These are phyloP conservation scores for Durio zibethinus DNA, from an alignment of 345 rosid species.

Conservation along the genomic window DNA sequence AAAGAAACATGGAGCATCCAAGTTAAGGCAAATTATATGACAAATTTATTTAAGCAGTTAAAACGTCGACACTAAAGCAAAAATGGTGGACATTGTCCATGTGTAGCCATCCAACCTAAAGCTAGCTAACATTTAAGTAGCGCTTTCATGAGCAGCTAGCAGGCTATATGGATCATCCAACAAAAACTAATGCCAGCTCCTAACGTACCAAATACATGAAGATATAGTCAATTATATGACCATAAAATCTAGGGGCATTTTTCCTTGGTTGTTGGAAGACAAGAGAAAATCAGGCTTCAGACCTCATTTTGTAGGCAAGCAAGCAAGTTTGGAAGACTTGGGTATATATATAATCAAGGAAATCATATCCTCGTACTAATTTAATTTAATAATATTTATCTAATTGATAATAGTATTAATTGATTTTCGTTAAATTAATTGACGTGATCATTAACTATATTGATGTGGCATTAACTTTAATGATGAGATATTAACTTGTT, in stretches of 20 bases:
- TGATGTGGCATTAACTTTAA: no score
- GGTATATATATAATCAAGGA: no score
- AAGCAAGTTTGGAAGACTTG: no score
- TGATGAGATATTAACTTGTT: no score
- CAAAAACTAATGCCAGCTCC: not conserved
- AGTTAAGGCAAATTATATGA: no score
- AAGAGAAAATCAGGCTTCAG: not conserved
- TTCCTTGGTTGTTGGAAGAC: not conserved
- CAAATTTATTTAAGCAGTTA: slow-evolving; percentile 3
- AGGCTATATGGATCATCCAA: not conserved
- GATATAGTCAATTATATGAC: not conserved
- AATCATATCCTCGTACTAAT: no score
- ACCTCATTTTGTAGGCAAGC: not conserved
- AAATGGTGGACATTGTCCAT: not conserved
- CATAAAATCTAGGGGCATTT: not conserved
- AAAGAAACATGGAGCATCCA: not conserved
- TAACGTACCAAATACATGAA: not conserved
- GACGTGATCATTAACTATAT: no score
- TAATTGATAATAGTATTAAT: no score
- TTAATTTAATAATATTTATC: no score
- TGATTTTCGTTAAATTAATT: no score
- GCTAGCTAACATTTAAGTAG: not conserved
- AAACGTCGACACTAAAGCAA: not conserved
- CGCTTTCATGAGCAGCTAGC: not conserved
- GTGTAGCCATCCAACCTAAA: slow-evolving; percentile 6